Conservation (phyloP, 257 asterid genomes). For the Lantana camara region DNA sequence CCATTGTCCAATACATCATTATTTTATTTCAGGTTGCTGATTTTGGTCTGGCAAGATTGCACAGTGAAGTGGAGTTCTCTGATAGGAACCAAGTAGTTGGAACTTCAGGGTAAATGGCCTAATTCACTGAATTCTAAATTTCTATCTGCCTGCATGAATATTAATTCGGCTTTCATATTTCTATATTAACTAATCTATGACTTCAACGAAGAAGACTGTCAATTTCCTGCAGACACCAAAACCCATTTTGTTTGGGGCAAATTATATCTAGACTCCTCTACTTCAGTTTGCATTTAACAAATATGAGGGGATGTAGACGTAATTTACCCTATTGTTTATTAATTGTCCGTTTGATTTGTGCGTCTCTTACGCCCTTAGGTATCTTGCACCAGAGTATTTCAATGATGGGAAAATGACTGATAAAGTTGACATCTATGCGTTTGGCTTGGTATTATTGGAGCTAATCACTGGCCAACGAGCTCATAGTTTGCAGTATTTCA, state of each 20-base stretch:
- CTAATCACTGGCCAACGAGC: conserved; percentile 66
- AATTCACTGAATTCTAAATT: neutral
- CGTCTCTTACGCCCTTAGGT: conserved; percentile 39
- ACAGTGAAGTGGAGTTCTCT: conserved; percentile 62
- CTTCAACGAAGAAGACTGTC: neutral
- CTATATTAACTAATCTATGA: neutral
- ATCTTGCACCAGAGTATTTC: conserved; percentile 80
- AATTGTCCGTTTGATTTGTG: conserved; percentile 13
- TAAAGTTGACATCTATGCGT: conserved; percentile 84
- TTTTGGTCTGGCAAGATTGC: conserved; percentile 83
- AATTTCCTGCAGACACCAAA: neutral
- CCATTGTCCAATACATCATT: conserved; percentile 9
- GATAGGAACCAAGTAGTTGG: conserved; percentile 53
- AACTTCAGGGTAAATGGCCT: conserved; percentile 56
- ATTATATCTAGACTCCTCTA: too few relatives aligned
- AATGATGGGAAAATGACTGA: conserved; percentile 57
- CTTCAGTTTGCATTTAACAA: too few relatives aligned
- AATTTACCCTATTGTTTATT: neutral
- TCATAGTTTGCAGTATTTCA: conserved; percentile 51
- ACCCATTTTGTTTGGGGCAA: too few relatives aligned
- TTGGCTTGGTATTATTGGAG: conserved; percentile 74
- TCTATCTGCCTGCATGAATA: neutral
- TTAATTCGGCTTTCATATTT: too few relatives aligned
- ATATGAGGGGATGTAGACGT: too few relatives aligned
- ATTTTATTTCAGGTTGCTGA: conserved; percentile 67